Evolutionary conservation across 2,329 filamentous ascomycete genomes (phyloP), one percentile per base, ranked within the genome.

Genomic region (Tolypocladium ophioglossoides): DNA sequence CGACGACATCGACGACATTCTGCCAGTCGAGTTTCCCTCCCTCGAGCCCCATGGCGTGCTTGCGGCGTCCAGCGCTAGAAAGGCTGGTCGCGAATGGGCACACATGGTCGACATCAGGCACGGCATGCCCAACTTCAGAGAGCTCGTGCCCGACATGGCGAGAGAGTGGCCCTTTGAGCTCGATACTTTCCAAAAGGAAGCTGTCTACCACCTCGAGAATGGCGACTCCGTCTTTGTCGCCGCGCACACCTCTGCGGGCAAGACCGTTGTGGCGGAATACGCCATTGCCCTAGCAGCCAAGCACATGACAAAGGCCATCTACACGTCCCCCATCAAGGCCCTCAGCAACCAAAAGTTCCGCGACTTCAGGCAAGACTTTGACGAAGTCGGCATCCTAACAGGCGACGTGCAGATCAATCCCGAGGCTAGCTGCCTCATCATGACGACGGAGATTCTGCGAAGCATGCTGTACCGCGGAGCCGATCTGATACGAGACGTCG

Each of bases 281-380:
- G 94, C 92, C 50, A 97, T 99, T 68, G 91, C 94, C 8, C 76
- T 99, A 55, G 94, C 94, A 34, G 86, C 90, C n/a, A 95, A 92
- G 66, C 94, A 99, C 68, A 97, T 97, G 92, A 99, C 94, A 10
- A 99, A 99, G 69, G 92, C 94, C 24, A 99, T 99, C 59, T 99
- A 99, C 69, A 99, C 94, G 0, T 97, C 94, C 0, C 94, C 94
- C 0, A 99, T 99, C 75, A 99, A 99, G 69, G 94, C 94, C 2
- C 75, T 99, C 55, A 97, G 94, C 72, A 99, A 99, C 67, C 94
- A 99, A 67, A 99, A 99, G 69, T 99, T 97, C 71, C 84, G 94
- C 59, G 94, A 99, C 68, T 99, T 99, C 68, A 83, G 91, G 55
- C 80, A 85, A 54, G 84, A 83, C 0, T 99, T 99, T 64, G 91